Base-by-base conservation (phyloP, 352 stramenopile species). In the Phytophthora lateralis region DNA sequence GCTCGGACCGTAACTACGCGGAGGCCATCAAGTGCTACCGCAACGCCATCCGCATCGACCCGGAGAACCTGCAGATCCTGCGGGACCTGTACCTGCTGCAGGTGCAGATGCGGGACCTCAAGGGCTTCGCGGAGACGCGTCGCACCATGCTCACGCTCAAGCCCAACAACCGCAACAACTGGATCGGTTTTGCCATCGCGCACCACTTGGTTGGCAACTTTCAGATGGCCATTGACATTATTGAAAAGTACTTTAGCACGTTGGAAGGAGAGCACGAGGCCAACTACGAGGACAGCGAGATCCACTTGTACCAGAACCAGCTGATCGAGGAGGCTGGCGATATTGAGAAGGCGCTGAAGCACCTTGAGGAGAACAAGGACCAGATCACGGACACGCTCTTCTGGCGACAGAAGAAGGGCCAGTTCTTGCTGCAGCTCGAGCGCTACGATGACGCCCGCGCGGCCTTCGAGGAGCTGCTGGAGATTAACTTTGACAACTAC, bases 1-100 rank as follows among this genome's bases (percentile, higher is more conserved):
- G 97, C 69, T 95, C 89, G 9, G 94, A 99, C 71, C 88, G 93
- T 42, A 98, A 99, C 69, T 99, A 99, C 75, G 70, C 85, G 38
- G 95, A 99, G 71, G 97, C 97, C 24, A 99, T 99, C 72, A 99
- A 99, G 85, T 98, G 96, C 71, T 99, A 99, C 80, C 97, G 97
- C 69, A 96, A 98, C 65, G 97, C 97, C 12, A 85, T 99, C 37
- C 83, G 94, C 30, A 98, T 98, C 53, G 96, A 99, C 76, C 73
- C 82, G n/a, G 85, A 98, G 46, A 99, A 99, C 73, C 69, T 98
- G 42, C 96, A 99, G 80, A 99, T 99, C 66, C 73, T 99, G 42
- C 88, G 95, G 27, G 97, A 99, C 73, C 71, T 99, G 53, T 96
- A 96, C 61, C 65, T 98, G 53, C 81, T 99, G 11, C 97, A 99